A percentile compares a stretch with the other conserved stretches of the same genome.
Conservation (phyloP, 2,329 filamentous ascomycete species). For the Cytospora piceicola region DNA sequence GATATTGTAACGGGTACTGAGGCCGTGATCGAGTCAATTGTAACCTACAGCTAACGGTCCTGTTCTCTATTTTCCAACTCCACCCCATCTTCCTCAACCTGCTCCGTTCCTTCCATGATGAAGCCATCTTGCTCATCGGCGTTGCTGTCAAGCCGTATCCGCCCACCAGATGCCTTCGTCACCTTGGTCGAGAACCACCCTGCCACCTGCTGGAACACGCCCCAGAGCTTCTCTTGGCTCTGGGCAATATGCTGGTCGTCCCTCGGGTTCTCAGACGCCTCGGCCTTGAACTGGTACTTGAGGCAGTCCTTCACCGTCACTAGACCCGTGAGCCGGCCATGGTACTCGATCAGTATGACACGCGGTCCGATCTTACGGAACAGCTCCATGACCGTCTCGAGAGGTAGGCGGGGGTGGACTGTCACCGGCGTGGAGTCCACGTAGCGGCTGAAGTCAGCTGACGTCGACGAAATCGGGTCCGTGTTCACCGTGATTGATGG, state of each 20-base stretch:
- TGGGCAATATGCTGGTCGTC: conserved; percentile 60
- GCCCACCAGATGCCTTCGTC: conserved; percentile 56
- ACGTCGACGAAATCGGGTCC: conserved; percentile 40
- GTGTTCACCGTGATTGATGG: conserved; percentile 50
- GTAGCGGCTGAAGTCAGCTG: conserved; percentile 82
- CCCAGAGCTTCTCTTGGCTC: conserved; percentile 69
- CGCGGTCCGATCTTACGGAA: conserved; percentile 97
- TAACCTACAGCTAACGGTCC: conserved; percentile 5
- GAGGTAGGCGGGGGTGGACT: conserved; percentile 84
- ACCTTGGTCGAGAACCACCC: conserved; percentile 64
- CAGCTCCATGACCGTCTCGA: conserved; percentile 97
- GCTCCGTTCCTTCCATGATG: conserved; percentile 58
- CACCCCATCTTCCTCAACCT: conserved; percentile 46
- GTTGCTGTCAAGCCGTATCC: conserved; percentile 54
- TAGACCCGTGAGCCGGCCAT: conserved; percentile 79
- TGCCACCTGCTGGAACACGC: conserved; percentile 54
- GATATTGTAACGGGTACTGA: not conserved
- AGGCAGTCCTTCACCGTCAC: conserved; percentile 97
- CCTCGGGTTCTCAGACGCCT: conserved; percentile 77
- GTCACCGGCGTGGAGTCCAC: conserved; percentile 88
- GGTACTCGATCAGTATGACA: conserved; percentile 90
- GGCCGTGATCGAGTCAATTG: not conserved
- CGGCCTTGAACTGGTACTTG: conserved; percentile 96
- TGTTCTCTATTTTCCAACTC: conserved; percentile 28
- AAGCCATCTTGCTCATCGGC: conserved; percentile 41